Evolutionary conservation across 176 grass and related monocot genomes (phyloP).

Genomic region (Lolium rigidum): DNA sequence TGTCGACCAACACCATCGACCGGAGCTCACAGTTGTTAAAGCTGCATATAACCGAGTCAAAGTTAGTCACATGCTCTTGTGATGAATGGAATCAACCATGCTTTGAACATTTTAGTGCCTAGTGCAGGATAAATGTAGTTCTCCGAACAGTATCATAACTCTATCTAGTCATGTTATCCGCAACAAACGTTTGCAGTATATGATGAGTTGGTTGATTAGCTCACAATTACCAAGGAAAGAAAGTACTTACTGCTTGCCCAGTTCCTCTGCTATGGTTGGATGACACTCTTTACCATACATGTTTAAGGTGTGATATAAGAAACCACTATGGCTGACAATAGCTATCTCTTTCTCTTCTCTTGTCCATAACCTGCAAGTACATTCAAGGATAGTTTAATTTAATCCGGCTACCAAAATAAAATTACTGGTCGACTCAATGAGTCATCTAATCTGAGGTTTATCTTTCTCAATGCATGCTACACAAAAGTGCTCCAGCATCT

Average conservation of each 20-base stretch:
- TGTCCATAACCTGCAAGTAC: conserved; percentile 87
- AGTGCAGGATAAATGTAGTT: not conserved
- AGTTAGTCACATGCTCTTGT: conserved; percentile 5
- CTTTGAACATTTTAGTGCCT: not conserved
- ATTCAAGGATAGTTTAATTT: conserved; percentile 6
- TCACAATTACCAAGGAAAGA: not conserved
- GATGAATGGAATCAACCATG: conserved; percentile 6
- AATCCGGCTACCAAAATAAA: conserved; percentile 6
- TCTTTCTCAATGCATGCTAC: not conserved
- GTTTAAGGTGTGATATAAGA: conserved; percentile 72
- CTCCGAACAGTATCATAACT: not conserved
- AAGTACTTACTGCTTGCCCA: conserved; percentile 65
- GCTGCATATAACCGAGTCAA: conserved; percentile 44
- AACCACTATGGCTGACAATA: conserved; percentile 79
- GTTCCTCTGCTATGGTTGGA: conserved; percentile 62
- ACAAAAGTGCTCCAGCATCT: not conserved
- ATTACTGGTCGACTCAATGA: not conserved
- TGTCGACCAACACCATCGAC: conserved; percentile 79
- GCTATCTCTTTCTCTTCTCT: conserved; percentile 89
- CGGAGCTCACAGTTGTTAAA: conserved; percentile 90
- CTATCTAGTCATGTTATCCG: not conserved
- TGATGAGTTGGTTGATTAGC: not conserved
- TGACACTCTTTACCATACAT: conserved; percentile 71
- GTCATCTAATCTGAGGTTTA: not conserved
- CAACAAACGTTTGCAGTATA: not conserved